These are phyloP conservation scores for Raphanus raphanistrum DNA, from an alignment of 345 rosid genomes.

Conservation along the genomic window DNA sequence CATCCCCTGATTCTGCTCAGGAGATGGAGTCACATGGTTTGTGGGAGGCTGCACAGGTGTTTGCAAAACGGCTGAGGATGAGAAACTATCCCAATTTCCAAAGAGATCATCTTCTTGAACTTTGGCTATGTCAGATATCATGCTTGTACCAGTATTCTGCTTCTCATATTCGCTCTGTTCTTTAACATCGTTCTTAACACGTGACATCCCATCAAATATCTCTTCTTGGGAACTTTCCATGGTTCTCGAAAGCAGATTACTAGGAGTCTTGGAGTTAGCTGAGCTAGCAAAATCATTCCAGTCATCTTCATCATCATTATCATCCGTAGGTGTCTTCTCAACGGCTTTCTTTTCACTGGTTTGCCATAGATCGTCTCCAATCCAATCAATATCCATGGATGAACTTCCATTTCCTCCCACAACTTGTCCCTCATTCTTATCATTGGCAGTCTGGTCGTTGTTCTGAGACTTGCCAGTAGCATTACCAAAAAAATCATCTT, in stretches of 20 bases:
- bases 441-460: slow-evolving; percentile 24
- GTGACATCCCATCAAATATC: slow-evolving; percentile 21
- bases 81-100: slow-evolving; percentile 68
- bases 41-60: slow-evolving; percentile 38
- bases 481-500: slow-evolving; percentile 49
- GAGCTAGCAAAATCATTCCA: slow-evolving; percentile 83
- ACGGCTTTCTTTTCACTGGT: slow-evolving; percentile 31
- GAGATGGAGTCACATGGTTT: slow-evolving; percentile 29
- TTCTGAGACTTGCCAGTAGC: slow-evolving; percentile 32
- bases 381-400: slow-evolving; percentile 50
- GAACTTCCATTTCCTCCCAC: slow-evolving; percentile 37
- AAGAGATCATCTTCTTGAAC: slow-evolving; percentile 54
- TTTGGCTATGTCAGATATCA: slow-evolving; percentile 35
- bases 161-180: slow-evolving; percentile 38
- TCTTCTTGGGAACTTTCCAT: slow-evolving; percentile 28
- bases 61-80: slow-evolving; percentile 44
- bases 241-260: slow-evolving; percentile 26
- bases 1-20: slow-evolving; percentile 39
- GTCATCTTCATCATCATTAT: slow-evolving; percentile 45
- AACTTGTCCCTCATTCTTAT: slow-evolving; percentile 21
- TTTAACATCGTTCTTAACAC: slow-evolving; percentile 20
- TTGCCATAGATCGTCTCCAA: slow-evolving; percentile 43
- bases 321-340: slow-evolving; percentile 33
- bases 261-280: slow-evolving; percentile 42
- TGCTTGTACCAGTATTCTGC: slow-evolving; percentile 37